phyloP scores from a whole-genome alignment of 2,329 filamentous ascomycete genomes.

The Chaetomiaceae sp. region DNA sequence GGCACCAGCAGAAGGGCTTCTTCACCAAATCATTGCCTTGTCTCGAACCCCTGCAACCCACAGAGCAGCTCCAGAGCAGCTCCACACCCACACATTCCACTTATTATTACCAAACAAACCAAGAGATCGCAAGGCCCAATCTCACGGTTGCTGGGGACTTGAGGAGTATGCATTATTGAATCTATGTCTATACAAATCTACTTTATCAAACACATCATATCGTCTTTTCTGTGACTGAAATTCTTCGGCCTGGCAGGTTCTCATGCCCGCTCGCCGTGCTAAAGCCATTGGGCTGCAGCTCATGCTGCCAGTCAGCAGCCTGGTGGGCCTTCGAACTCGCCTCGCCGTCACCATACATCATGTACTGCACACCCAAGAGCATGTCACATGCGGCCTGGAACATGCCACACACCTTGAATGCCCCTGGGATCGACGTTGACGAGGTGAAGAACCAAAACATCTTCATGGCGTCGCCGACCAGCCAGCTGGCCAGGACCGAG shows the following conservation, averaged over 20 bases:
- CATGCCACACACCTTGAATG: constrained; percentile 77
- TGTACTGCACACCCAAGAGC: constrained; percentile 70
- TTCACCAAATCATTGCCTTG: background rate
- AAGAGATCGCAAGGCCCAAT: background rate
- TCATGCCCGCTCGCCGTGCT: constrained; percentile 15
- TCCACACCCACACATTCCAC: no score
- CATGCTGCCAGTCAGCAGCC: constrained; percentile 12
- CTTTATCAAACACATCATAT: constrained; percentile 18
- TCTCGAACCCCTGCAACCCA: background rate
- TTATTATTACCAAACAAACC: background rate
- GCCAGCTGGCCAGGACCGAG: constrained; percentile 72
- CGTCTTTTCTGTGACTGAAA: constrained; percentile 20
- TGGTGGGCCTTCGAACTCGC: constrained; percentile 33
- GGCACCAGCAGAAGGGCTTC: constrained; percentile 18
- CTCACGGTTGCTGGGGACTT: no score
- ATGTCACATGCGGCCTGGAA: constrained; percentile 76
- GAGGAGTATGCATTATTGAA: constrained; percentile 7
- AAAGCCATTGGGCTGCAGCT: constrained; percentile 16
- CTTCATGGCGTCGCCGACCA: constrained; percentile 79
- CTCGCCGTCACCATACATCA: constrained; percentile 58
- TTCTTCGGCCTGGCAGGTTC: constrained; percentile 16
- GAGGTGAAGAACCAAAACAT: constrained; percentile 81
- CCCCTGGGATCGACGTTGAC: constrained; percentile 64
- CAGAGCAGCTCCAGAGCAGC: no score
- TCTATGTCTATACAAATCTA: constrained; percentile 9